Evolutionary conservation across 1,284 basidiomycete genomes (phyloP).

Genomic region (Leucoagaricus sp.): DNA sequence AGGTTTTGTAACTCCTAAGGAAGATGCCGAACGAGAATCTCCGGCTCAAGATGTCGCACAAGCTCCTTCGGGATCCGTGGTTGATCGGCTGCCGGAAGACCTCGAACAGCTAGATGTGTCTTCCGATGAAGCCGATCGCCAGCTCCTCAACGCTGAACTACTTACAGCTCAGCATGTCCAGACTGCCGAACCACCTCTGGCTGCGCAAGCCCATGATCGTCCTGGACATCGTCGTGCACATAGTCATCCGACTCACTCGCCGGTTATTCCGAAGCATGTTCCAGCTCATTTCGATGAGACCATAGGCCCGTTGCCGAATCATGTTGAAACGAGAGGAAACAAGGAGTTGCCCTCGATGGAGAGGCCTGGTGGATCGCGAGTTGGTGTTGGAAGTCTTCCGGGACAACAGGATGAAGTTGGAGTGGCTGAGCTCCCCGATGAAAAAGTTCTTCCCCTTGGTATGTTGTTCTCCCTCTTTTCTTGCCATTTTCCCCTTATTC

Average conservation of each 20-base stretch:
- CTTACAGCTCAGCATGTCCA: too few relatives aligned
- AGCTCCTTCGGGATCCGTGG: too few relatives aligned
- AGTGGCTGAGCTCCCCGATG: conserved; percentile 13
- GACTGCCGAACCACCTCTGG: too few relatives aligned
- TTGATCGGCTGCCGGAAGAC: too few relatives aligned
- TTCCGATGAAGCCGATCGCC: too few relatives aligned
- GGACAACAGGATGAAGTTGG: conserved; percentile 9
- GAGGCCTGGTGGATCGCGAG: conserved; percentile 7
- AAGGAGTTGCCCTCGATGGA: conserved; percentile 13
- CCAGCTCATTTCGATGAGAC: conserved; percentile 7
- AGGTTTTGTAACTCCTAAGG: too few relatives aligned
- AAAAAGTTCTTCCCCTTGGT: not conserved
- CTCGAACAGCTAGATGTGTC: too few relatives aligned
- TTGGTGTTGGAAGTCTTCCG: conserved; percentile 14
- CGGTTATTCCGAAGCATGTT: not conserved
- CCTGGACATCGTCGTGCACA: not conserved
- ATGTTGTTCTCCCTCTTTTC: not conserved
- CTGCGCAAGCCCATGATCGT: too few relatives aligned
- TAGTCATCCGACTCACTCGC: not conserved
- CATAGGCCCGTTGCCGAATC: not conserved
- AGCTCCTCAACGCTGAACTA: too few relatives aligned
- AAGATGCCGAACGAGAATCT: too few relatives aligned
- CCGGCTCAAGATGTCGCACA: too few relatives aligned
- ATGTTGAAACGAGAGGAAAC: conserved; percentile 4
- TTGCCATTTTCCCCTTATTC: not conserved